phyloP scores from a whole-genome alignment of 1,139 yeast species.

The Kurtzmaniella quercitrusa region DNA sequence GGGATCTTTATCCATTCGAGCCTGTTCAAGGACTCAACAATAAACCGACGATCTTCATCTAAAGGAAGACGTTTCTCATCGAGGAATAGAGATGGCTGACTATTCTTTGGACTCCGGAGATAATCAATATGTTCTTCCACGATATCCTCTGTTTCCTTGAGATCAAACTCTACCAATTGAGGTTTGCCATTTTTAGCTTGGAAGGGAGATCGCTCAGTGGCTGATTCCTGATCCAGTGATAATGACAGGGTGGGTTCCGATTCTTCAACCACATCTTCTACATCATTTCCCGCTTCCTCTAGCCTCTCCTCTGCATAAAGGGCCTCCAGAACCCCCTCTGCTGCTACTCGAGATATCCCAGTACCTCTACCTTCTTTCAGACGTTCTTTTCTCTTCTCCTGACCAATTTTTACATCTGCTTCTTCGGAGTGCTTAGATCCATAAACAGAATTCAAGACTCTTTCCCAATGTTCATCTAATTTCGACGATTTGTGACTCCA shows the following conservation, averaged over 20 bases:
- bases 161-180: slow-evolving; percentile 13
- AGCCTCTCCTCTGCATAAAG: slow-evolving; percentile 36
- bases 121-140: slow-evolving; percentile 14
- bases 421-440: slow-evolving; percentile 29
- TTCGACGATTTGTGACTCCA: slow-evolving; percentile 20
- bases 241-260: slow-evolving; percentile 7
- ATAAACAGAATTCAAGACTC: slow-evolving; percentile 30
- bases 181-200: not conserved
- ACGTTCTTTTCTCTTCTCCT: slow-evolving; percentile 26
- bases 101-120: slow-evolving; percentile 17
- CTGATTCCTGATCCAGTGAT: not conserved
- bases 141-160: slow-evolving; percentile 22
- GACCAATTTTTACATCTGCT: slow-evolving; percentile 31
- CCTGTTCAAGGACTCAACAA: slow-evolving; percentile 47
- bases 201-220: not conserved
- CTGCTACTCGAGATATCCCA: slow-evolving; percentile 43
- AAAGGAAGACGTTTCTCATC: slow-evolving; percentile 31
- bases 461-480: slow-evolving; percentile 29
- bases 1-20: slow-evolving; percentile 67
- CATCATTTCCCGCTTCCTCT: not conserved
- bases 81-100: slow-evolving; percentile 26
- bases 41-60: slow-evolving; percentile 35
- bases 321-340: slow-evolving; percentile 34
- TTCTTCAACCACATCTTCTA: slow-evolving; percentile 8
- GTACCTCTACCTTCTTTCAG: slow-evolving; percentile 20